Evolutionary conservation across 352 stramenopile species (phyloP).

Genomic region (Phytophthora pluvialis): DNA sequence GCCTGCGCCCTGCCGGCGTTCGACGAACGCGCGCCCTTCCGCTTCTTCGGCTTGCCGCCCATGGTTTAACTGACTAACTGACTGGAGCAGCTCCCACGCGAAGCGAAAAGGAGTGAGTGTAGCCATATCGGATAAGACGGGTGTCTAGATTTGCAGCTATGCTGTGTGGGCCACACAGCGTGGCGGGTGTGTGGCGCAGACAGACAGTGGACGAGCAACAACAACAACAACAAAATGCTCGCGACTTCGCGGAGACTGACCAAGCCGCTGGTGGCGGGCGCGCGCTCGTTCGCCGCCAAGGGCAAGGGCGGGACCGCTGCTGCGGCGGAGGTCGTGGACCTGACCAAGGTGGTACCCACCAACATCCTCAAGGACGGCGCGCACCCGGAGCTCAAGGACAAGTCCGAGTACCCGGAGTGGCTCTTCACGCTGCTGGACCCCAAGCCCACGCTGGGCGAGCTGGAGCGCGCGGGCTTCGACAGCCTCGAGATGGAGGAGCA

Average conservation of each 20-base stretch:
- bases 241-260: slow-evolving; percentile 54
- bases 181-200: slow-evolving; percentile 23
- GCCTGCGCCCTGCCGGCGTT: slow-evolving; percentile 56
- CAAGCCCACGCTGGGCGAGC: slow-evolving; percentile 75
- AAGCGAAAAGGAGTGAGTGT: slow-evolving; percentile 3
- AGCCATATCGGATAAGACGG: slow-evolving; percentile 16
- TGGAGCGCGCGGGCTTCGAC: slow-evolving; percentile 84
- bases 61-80: slow-evolving; percentile 25
- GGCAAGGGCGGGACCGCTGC: slow-evolving; percentile 55
- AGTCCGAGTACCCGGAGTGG: slow-evolving; percentile 83
- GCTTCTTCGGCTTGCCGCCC: slow-evolving; percentile 61
- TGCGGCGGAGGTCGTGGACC: slow-evolving; percentile 78
- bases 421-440: slow-evolving; percentile 82
- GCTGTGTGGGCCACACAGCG: too few relatives aligned
- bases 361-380: slow-evolving; percentile 89
- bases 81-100: slow-evolving; percentile 3
- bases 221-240: slow-evolving; percentile 26
- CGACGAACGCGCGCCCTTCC: slow-evolving; percentile 61
- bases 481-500: slow-evolving; percentile 80
- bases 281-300: slow-evolving; percentile 72
- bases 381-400: slow-evolving; percentile 84
- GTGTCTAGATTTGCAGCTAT: neutral
- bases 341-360: slow-evolving; percentile 75
- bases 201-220: slow-evolving; percentile 8
- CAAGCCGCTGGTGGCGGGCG: slow-evolving; percentile 40